Evolutionary conservation across 306 rosid genomes (phyloP).

Genomic region (Carpinus viminea): DNA sequence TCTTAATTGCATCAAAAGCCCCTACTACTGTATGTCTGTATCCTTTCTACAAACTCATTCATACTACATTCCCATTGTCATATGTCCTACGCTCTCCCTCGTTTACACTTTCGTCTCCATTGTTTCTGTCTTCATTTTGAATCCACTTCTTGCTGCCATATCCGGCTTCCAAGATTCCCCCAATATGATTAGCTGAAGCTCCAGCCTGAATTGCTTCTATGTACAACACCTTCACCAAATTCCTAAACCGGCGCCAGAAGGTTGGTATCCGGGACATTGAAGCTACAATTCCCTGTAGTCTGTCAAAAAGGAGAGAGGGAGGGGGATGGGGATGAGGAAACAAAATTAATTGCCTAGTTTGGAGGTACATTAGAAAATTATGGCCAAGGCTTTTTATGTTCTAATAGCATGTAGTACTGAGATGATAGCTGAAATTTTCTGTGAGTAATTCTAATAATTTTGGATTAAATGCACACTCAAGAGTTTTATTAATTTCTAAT

Average conservation of each 20-base stretch:
- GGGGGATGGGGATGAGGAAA: neutral
- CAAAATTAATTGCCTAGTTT: neutral
- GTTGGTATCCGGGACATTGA: constrained; percentile 72
- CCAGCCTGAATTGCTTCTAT: constrained; percentile 59
- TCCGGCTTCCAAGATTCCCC: constrained; percentile 26
- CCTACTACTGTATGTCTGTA: neutral
- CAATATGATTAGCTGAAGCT: constrained; percentile 38
- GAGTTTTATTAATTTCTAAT: neutral
- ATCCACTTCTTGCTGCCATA: constrained; percentile 6
- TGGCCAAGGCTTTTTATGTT: neutral
- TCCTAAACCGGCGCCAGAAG: constrained; percentile 60
- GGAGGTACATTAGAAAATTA: neutral
- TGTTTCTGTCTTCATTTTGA: constrained; percentile 17
- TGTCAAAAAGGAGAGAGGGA: constrained; percentile 17
- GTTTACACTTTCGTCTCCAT: constrained; percentile 23
- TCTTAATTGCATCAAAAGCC: neutral
- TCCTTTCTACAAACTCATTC: constrained; percentile 8
- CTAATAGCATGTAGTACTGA: neutral
- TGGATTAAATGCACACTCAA: neutral
- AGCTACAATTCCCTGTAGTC: constrained; percentile 74
- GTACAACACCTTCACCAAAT: constrained; percentile 59
- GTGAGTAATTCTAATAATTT: neutral
- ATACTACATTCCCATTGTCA: constrained; percentile 28
- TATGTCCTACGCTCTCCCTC: neutral
- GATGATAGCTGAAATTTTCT: too few relatives aligned